Conservation (phyloP, 768 basidiomycete genomes). For the Mycena capillaripes region DNA sequence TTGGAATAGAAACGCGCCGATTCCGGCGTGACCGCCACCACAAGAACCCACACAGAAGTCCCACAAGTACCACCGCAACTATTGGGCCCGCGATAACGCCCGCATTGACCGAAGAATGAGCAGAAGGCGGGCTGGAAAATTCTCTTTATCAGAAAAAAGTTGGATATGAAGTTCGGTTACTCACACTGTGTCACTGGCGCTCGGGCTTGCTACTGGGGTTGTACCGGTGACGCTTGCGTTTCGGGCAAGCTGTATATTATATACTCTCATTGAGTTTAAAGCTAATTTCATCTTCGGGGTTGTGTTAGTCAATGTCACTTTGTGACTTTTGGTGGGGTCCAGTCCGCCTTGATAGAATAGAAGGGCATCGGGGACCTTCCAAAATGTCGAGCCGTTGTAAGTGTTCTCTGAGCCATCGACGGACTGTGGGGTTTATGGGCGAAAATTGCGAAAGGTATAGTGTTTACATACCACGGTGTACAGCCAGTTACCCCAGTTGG, state of each 20-base stretch:
- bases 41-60: neutral
- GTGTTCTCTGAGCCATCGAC: neutral
- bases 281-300: constrained; percentile 8
- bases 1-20: neutral
- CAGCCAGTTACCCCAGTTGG: constrained; percentile 31
- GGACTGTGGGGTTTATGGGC: neutral
- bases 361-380: constrained; percentile 30
- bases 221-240: too few relatives aligned
- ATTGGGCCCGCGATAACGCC: constrained; percentile 28
- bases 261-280: constrained; percentile 25
- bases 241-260: too few relatives aligned
- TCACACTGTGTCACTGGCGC: neutral
- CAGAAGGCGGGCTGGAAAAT: neutral
- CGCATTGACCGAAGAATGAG: too few relatives aligned
- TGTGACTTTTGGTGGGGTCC: constrained; percentile 27
- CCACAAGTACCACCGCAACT: constrained; percentile 13
- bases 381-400: constrained; percentile 30
- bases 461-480: constrained; percentile 15
- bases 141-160: neutral
- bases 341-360: constrained; percentile 30
- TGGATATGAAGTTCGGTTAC: neutral
- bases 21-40: constrained; percentile 21
- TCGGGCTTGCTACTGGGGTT: too few relatives aligned
- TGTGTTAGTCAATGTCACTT: constrained; percentile 10
- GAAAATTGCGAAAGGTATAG: neutral